Evolutionary conservation across 306 rosid genomes (phyloP), one percentile per base, ranked within the genome.

Genomic region (Begonia masoniana): DNA sequence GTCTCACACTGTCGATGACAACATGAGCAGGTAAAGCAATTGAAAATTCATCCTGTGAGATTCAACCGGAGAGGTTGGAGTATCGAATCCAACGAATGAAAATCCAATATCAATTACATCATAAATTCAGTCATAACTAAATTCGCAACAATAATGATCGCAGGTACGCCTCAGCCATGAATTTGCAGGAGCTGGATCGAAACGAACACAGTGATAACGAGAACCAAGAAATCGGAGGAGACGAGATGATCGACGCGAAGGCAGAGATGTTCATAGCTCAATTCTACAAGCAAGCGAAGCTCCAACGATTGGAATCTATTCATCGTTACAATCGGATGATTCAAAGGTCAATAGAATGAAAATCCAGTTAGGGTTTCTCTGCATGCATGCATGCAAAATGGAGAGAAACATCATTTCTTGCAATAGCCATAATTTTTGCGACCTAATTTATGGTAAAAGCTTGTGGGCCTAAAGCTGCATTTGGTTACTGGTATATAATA

Each of bases 211-310:
- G 9, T 19, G 31, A 51, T 9, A 15, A 6, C 17, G 21, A 41
- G 1, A 10, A 6, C 2, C 14, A n/a, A 3, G 15, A 47, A 12
- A n/a, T 6, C 1, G 64, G 56, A 0, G 85, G 62, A 0, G 95
- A 88, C 42, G 57, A 64, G 26, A 75, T 54, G 76, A 82, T 89
- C 19, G 97, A 89, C 56, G 63, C 53, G 5, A 89, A 76, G 61
- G 97, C 95, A 0, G 95, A 89, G 10, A 80, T 74, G 57, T 89
- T 82, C 66, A 89, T 89, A 46, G 80, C 91, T 60, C 76, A 69
- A 7, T 89, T 89, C 67, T 89, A 89, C 9, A 6, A 59, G 9
- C 74, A 89, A 52, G 82, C 82, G 67, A 76, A 12, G 70, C 62
- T 85, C 70, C 95, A 89, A 56, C 77, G 76, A 11, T 12, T 55